phyloP scores from a whole-genome alignment of 495 filamentous ascomycete species.

The Trichoderma virens region DNA sequence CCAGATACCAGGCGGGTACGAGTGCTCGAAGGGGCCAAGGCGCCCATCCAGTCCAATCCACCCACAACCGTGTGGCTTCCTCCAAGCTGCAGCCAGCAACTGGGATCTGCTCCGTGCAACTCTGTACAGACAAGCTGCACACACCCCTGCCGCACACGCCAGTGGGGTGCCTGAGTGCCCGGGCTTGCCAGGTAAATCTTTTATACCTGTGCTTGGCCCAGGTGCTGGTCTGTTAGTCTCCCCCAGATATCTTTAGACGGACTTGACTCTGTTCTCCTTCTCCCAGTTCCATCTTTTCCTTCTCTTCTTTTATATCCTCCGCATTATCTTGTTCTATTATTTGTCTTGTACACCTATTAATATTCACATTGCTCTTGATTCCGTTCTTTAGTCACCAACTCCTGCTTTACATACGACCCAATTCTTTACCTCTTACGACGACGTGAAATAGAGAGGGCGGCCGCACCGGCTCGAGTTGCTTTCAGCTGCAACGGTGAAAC shows the following conservation, averaged over 20 bases:
- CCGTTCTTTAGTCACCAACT: background rate
- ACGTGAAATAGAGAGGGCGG: background rate
- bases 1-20: background rate
- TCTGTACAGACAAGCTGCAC: background rate
- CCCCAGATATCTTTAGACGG: background rate
- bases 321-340: too few species aligned
- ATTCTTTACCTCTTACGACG: background rate
- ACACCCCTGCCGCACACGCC: conserved; percentile 3
- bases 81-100: background rate
- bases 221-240: background rate
- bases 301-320: background rate
- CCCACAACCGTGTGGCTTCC: background rate
- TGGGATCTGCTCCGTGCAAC: background rate
- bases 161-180: background rate
- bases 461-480: background rate
- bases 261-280: background rate
- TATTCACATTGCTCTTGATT: background rate
- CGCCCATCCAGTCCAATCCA: background rate
- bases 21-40: background rate
- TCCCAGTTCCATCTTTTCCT: too few species aligned
- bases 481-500: background rate
- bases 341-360: background rate
- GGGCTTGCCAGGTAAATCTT: too few species aligned
- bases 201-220: background rate
- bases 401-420: background rate